A percentile compares a stretch with the other conserved stretches of the same genome.
Conservation (phyloP, 73 alveolate species). For the Breviolum minutum region DNA sequence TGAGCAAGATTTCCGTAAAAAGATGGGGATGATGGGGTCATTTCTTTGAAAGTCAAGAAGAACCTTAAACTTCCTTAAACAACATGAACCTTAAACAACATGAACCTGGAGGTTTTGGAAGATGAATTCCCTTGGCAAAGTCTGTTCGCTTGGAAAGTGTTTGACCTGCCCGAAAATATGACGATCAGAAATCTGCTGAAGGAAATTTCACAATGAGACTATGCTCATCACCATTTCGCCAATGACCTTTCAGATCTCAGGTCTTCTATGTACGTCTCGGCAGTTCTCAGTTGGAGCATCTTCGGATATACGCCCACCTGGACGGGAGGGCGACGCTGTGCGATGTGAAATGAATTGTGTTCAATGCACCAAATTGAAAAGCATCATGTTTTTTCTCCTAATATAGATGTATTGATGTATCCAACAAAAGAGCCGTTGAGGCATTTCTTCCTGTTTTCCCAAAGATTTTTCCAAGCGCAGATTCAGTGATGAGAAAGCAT, state of each 20-base stretch:
- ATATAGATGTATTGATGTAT: too few species aligned
- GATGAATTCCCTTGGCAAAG: too few species aligned
- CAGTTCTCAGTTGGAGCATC: constrained; percentile 70
- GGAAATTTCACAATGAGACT: neutral
- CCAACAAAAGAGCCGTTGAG: too few species aligned
- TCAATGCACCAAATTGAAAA: neutral
- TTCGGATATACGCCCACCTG: constrained; percentile 68
- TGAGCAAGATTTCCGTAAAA: neutral
- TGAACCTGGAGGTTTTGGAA: neutral
- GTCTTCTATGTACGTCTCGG: constrained; percentile 94
- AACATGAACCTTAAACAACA: neutral
- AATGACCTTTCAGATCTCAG: neutral
- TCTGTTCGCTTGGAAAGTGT: too few species aligned
- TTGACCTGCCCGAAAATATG: too few species aligned
- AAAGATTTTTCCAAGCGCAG: too few species aligned
- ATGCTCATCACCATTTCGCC: neutral
- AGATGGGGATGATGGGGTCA: neutral
- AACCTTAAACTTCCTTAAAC: too few species aligned
- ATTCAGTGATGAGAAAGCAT: neutral
- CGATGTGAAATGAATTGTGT: neutral
- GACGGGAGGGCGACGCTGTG: neutral
- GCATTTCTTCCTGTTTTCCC: too few species aligned
- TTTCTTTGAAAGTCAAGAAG: too few species aligned
- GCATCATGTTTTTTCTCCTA: too few species aligned
- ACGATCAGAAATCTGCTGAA: too few species aligned